phyloP scores from a whole-genome alignment of 495 filamentous ascomycete genomes.

The Neurospora sublineolata region DNA sequence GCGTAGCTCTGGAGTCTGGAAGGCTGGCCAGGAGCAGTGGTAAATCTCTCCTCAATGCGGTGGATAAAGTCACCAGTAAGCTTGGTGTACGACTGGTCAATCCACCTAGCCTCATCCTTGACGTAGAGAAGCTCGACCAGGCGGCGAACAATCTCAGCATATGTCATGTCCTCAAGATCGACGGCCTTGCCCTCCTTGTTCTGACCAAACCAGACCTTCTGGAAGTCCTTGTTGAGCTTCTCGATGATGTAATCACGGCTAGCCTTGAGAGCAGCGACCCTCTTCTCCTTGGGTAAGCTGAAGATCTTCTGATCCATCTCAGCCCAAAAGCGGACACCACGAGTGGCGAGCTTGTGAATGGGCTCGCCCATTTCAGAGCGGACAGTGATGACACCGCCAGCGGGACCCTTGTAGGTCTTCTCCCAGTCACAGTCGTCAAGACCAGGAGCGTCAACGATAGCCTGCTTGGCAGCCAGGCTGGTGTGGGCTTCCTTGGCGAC shows the following conservation, averaged over 20 bases:
- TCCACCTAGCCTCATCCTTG: conserved; percentile 88
- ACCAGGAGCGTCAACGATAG: conserved; percentile 83
- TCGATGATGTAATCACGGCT: conserved; percentile 89
- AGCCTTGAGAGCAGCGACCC: conserved; percentile 83
- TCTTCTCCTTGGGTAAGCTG: conserved; percentile 88
- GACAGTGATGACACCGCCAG: conserved; percentile 94
- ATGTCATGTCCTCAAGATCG: conserved; percentile 97
- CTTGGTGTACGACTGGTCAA: conserved; percentile 69
- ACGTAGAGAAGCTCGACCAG: conserved; percentile 97
- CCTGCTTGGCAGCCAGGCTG: conserved; percentile 84
- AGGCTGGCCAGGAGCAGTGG: conserved; percentile 47
- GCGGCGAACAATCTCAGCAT: conserved; percentile 78
- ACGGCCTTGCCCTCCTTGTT: conserved; percentile 74
- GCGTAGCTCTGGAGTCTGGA: conserved; percentile 66
- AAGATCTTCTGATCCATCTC: conserved; percentile 99
- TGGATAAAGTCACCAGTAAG: conserved; percentile 92
- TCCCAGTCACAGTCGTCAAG: conserved; percentile 87
- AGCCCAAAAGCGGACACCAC: conserved; percentile 90
- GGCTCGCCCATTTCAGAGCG: conserved; percentile 98
- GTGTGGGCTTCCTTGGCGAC: conserved; percentile 91
- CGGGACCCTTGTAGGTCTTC: conserved; percentile 85
- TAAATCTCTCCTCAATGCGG: conserved; percentile 89
- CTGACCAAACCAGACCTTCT: conserved; percentile 96
- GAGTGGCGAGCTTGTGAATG: conserved; percentile 93
- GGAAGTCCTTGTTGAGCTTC: conserved; percentile 95